Base-by-base conservation (phyloP, 768 basidiomycete species). In the Tylopilus rubrobrunneus region DNA sequence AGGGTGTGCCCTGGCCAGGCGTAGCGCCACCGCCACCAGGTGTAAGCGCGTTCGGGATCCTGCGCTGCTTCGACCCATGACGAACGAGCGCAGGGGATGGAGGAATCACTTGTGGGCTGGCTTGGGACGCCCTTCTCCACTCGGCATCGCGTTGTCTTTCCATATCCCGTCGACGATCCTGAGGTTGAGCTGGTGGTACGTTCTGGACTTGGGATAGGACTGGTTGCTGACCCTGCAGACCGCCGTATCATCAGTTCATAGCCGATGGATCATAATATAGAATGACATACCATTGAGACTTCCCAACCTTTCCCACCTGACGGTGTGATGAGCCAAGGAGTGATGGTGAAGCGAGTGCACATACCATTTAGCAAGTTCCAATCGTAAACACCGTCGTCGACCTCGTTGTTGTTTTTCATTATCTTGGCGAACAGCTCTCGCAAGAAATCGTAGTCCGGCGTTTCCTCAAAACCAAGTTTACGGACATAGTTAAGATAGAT, bases 401-500 rank as follows among this genome's bases (percentile, higher is more conserved):
- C 70, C 62, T 98, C 97, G 54, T 85, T 86, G 60, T 85, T 88
- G 68, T 84, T 92, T 78, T 94, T 94, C 74, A 98, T 77, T 46
- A 97, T 87, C 70, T 98, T 98, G 52, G 86, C 79, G 70, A 98
- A 98, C 50, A 99, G 76, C 62, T 98, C 97, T 56, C 95, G 82
- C 64, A 99, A 72, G 74, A 99, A 99, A 67, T 98, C 95, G 68
- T 99, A 99, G 74, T 99, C 97, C 40, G 97, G 97, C 21, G 94
- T 91, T 74, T 99, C 97, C 69, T 98, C 97, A 71, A 99, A 99
- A 14, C 96, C 97, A 59, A 99, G 85, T 70, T 98, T 99, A 57
- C 97, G 87, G 57, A 98, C 97, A 73, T 99, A 99, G 76, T 98
- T 98, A 48, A 99, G 81, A 73, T 98, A 99, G 66, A 99, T 98